Base-by-base conservation (phyloP, 2,329 filamentous ascomycete genomes). In the Xylariaceae sp. region DNA sequence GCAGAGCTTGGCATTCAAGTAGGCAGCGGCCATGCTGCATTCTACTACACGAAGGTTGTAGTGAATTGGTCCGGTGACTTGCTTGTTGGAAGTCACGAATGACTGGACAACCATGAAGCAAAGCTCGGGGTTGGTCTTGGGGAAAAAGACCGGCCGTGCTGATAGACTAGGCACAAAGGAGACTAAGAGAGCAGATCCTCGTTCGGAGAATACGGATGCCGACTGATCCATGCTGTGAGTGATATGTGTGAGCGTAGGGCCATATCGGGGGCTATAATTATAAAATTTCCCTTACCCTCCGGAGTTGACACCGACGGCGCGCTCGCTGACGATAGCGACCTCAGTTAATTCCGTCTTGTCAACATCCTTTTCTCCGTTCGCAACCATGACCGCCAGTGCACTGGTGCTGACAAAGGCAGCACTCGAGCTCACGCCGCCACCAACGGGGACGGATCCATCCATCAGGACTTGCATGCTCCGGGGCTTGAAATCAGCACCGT, bases 1-100 rank as follows among this genome's bases (percentile, higher is more conserved):
- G 69, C 80, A 81, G 55, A 84, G 72, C 30, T 76, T 73, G 30
- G 82, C 80, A 62, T 85, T 77, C 56, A 86, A 76, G 66, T 81
- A 84, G 29, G 80, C 81, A 2, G 94, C 91, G 2, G 94, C 94
- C 34, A 99, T 80, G 51, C 88, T 94, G 74, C 90, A 95, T 73
- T 99, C 94, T 39, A 96, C 94, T 1, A 99, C 94, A 31, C 94
- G 87, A 29, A 99, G 81, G 71, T 99, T 99, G 78, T 97, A 99
- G 78, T 92, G 90, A 60, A 95, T 86, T 0, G 92, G 92, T 0
- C 87, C 94, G 1, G 92, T 96, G 58, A 92, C 88, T 67, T 94
- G 89, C 75, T 99, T 99, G 77, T 97, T 91, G 4, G 92, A 89
- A 12, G 87, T 87, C 57, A 99, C 88, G 70, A 96, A 96, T 56